Evolutionary conservation across 345 rosid genomes (phyloP).

Genomic region (Eucalyptus camaldulensis): DNA sequence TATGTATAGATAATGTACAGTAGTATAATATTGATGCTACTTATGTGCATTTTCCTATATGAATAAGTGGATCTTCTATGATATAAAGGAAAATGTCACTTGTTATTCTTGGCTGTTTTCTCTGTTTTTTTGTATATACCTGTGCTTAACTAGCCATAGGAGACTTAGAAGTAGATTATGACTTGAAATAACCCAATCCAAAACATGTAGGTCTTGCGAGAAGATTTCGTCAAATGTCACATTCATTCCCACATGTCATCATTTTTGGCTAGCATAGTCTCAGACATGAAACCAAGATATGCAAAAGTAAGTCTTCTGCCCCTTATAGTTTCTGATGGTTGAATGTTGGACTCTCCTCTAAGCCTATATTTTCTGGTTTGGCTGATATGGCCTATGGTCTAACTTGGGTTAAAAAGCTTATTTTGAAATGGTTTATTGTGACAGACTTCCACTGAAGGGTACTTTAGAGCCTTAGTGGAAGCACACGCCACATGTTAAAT

Average conservation of each 20-base stretch:
- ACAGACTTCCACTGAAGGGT: background rate
- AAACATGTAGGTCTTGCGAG: constrained; percentile 54
- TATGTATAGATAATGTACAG: background rate
- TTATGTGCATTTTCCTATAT: background rate
- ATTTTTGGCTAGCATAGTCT: constrained; percentile 19
- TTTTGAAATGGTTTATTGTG: background rate
- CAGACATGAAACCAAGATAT: constrained; percentile 6
- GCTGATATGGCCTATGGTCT: background rate
- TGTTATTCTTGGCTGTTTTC: background rate
- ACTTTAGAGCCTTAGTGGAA: background rate
- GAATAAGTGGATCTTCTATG: background rate
- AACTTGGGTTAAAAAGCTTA: background rate
- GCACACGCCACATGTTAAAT: background rate
- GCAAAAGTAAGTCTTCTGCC: constrained; percentile 45
- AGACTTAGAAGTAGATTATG: background rate
- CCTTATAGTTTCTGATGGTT: background rate
- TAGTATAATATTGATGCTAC: background rate
- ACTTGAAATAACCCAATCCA: background rate
- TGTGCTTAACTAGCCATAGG: background rate
- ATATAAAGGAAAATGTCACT: background rate
- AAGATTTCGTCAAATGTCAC: constrained; percentile 73
- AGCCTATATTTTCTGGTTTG: background rate
- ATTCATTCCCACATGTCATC: constrained; percentile 53
- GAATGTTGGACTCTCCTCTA: background rate
- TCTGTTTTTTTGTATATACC: background rate